Percentiles rank a stretch among this genome's conserved stretches.
Evolutionary conservation across 371 early-diverging fungal species (phyloP).

Genomic region (Entomophthora muscae): DNA sequence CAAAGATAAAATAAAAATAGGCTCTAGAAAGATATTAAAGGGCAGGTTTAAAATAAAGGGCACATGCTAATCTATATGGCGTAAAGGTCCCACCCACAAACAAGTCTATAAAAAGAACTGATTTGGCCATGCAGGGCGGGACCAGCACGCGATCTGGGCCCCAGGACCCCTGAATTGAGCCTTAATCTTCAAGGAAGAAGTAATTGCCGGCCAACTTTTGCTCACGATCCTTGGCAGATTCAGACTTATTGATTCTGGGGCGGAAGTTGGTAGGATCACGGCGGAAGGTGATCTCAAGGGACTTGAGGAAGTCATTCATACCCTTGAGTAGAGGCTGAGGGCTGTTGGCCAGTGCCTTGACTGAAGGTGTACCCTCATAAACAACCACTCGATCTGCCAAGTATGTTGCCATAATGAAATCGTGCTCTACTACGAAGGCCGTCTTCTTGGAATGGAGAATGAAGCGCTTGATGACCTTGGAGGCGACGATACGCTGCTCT

Average conservation of each 20-base stretch:
- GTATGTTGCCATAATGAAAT: constrained; percentile 99
- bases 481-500: constrained; percentile 98
- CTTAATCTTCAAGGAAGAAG: constrained; percentile 61
- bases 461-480: constrained; percentile 98
- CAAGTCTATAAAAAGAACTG: not conserved
- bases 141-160: not conserved
- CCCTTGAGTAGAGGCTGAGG: constrained; percentile 90
- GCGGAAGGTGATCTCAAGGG: constrained; percentile 96
- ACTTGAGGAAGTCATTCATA: constrained; percentile 97
- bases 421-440: constrained; percentile 99
- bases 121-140: not conserved
- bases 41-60: not conserved
- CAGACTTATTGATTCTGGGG: constrained; percentile 97
- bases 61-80: not conserved
- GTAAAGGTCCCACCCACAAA: not conserved
- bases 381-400: constrained; percentile 98
- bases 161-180: not conserved
- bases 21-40: not conserved
- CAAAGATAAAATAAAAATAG: no score
- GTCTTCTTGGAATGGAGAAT: constrained; percentile 96
- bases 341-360: constrained; percentile 56
- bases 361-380: constrained; percentile 88
- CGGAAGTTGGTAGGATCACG: constrained; percentile 98
- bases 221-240: constrained; percentile 95
- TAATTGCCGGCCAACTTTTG: constrained; percentile 91